These are phyloP conservation scores for Verticillium albo-atrum DNA, from an alignment of 2,329 filamentous ascomycete genomes.

Conservation along the genomic window DNA sequence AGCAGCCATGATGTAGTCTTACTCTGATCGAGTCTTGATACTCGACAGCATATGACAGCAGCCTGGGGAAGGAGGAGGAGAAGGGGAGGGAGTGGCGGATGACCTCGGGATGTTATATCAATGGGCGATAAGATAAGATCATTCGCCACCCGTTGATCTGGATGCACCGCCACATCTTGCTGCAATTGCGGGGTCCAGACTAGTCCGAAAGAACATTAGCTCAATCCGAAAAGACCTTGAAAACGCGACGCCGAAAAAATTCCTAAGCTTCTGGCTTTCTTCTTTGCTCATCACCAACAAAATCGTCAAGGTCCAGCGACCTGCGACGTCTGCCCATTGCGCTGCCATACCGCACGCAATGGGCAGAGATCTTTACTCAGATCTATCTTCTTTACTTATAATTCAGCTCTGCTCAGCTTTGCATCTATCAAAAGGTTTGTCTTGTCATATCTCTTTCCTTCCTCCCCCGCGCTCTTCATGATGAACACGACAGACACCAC, in stretches of 20 bases:
- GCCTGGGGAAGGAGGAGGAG: slow-evolving; percentile 1
- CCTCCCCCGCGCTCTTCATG: neutral
- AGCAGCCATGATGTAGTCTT: slow-evolving; percentile 45
- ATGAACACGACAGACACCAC: slow-evolving; percentile 36
- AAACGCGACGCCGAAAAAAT: slow-evolving; percentile 1
- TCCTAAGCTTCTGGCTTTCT: neutral
- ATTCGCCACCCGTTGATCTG: slow-evolving; percentile 19
- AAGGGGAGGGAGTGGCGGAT: neutral
- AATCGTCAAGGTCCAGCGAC: neutral
- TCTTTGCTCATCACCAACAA: neutral
- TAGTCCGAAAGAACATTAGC: slow-evolving; percentile 18
- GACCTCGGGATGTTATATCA: slow-evolving; percentile 16
- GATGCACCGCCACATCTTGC: slow-evolving; percentile 29
- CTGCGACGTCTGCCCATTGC: neutral
- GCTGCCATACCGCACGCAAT: neutral
- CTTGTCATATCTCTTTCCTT: slow-evolving; percentile 6
- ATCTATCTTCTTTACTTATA: neutral
- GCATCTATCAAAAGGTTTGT: slow-evolving; percentile 42
- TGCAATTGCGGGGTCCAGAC: slow-evolving; percentile 11
- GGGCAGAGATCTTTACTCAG: neutral
- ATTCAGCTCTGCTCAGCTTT: neutral
- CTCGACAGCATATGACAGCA: neutral
- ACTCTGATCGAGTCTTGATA: neutral
- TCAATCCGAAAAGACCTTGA: neutral
- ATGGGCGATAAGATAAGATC: slow-evolving; percentile 8